Percentiles rank a stretch among this genome's conserved stretches.
phyloP scores from a whole-genome alignment of 73 alveolate genomes.

The Paraurostyla sp. region DNA sequence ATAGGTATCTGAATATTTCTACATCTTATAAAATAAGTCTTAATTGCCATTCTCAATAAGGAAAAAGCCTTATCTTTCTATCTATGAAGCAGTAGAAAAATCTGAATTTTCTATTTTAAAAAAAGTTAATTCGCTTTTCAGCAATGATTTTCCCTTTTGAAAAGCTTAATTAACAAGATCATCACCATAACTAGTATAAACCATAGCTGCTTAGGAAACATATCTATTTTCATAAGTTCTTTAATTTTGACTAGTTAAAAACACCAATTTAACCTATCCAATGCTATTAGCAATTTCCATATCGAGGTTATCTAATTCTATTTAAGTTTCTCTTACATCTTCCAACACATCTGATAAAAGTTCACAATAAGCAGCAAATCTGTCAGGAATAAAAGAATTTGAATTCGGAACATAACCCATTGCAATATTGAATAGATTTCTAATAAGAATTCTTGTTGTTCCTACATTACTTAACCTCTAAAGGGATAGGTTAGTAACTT shows the following conservation, averaged over 20 bases:
- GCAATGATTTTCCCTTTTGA: background rate
- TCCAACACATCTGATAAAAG: background rate
- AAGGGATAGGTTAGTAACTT: background rate
- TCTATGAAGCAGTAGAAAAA: background rate
- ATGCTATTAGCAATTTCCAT: background rate
- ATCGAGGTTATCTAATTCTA: background rate
- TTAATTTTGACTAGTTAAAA: too few relatives aligned
- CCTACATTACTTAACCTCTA: background rate
- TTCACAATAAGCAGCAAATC: background rate
- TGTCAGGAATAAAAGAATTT: background rate
- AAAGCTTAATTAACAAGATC: too few relatives aligned
- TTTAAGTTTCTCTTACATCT: background rate
- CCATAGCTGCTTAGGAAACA: too few relatives aligned
- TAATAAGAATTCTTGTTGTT: background rate
- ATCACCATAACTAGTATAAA: too few relatives aligned
- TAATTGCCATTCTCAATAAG: background rate
- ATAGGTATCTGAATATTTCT: background rate
- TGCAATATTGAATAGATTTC: background rate
- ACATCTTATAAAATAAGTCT: background rate
- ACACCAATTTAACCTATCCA: background rate
- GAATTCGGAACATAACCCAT: conserved; percentile 4
- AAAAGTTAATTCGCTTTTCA: background rate
- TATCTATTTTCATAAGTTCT: too few relatives aligned
- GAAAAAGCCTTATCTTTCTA: conserved; percentile 20
- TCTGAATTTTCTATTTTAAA: background rate